phyloP scores from a whole-genome alignment of 768 basidiomycete genomes.

The Mycena pura region DNA sequence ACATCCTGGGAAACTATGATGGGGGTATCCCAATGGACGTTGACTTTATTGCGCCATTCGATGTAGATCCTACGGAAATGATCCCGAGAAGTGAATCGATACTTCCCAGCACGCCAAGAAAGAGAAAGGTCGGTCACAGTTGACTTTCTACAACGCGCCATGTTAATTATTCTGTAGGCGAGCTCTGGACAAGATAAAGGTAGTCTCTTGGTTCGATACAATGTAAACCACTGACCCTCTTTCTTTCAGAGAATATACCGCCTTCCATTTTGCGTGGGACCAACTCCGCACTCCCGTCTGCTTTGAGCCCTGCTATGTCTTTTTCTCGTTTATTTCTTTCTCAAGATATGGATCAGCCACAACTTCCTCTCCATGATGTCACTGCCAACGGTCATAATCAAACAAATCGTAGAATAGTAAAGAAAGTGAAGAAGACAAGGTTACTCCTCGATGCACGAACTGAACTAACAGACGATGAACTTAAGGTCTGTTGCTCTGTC shows the following conservation, averaged over 20 bases:
- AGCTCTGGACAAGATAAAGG: slow-evolving; percentile 20
- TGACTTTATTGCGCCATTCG: slow-evolving; percentile 30
- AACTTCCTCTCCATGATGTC: slow-evolving; percentile 37
- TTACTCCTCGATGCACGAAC: slow-evolving; percentile 74
- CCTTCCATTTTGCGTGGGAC: slow-evolving; percentile 14
- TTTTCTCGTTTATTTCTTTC: slow-evolving; percentile 49
- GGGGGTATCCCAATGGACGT: slow-evolving; percentile 36
- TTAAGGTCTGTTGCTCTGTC: slow-evolving; percentile 56
- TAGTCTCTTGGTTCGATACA: background rate
- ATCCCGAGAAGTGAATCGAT: background rate
- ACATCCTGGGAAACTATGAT: slow-evolving; percentile 23
- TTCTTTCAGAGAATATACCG: slow-evolving; percentile 27
- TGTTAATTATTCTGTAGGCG: slow-evolving; percentile 12
- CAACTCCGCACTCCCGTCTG: background rate
- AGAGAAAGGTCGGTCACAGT: slow-evolving; percentile 29
- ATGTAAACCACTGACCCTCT: background rate
- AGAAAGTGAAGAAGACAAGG: slow-evolving; percentile 57
- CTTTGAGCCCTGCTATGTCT: slow-evolving; percentile 41
- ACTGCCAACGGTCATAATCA: slow-evolving; percentile 33
- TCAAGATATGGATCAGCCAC: slow-evolving; percentile 43
- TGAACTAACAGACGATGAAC: slow-evolving; percentile 83
- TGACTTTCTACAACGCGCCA: no score
- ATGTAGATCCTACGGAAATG: background rate
- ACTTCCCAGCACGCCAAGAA: slow-evolving; percentile 18
- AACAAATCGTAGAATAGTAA: slow-evolving; percentile 24